These are phyloP conservation scores for Rossbeevera mucosa DNA, from an alignment of 768 basidiomycete genomes.

Conservation along the genomic window DNA sequence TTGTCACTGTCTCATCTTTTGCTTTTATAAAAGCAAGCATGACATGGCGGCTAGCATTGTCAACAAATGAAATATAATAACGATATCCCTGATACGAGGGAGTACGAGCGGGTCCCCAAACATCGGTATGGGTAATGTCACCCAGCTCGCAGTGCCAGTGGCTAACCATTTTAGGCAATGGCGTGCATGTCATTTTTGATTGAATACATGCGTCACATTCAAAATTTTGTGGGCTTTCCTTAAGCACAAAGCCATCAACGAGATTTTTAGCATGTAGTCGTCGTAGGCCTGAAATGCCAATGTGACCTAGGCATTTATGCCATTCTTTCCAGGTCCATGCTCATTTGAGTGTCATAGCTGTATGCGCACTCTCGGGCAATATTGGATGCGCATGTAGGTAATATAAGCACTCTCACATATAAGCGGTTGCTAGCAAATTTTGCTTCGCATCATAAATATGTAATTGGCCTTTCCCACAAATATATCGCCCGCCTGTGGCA, in stretches of 20 bases:
- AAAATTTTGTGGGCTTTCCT: background rate
- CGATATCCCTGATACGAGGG: background rate
- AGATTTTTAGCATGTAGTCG: background rate
- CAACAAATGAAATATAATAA: background rate
- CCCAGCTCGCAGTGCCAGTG: background rate
- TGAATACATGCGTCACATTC: background rate
- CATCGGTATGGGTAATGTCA: background rate
- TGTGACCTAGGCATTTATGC: background rate
- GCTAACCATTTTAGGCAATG: background rate
- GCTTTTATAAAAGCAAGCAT: background rate
- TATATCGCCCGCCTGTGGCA: too few species aligned
- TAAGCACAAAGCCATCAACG: background rate
- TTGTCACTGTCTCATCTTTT: background rate
- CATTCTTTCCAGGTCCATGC: background rate
- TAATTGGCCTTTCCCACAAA: too few species aligned
- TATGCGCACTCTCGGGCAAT: background rate
- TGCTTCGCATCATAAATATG: too few species aligned
- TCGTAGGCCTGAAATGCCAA: background rate
- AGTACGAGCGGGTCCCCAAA: background rate
- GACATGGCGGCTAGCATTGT: background rate
- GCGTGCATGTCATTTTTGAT: background rate
- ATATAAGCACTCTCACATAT: too few species aligned
- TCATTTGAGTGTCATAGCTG: background rate
- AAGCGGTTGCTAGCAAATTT: too few species aligned
- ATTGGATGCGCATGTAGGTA: too few species aligned